Percentiles rank a stretch among this genome's conserved stretches.
Conservation (phyloP, 306 rosid species). For the Corylus heterophylla region DNA sequence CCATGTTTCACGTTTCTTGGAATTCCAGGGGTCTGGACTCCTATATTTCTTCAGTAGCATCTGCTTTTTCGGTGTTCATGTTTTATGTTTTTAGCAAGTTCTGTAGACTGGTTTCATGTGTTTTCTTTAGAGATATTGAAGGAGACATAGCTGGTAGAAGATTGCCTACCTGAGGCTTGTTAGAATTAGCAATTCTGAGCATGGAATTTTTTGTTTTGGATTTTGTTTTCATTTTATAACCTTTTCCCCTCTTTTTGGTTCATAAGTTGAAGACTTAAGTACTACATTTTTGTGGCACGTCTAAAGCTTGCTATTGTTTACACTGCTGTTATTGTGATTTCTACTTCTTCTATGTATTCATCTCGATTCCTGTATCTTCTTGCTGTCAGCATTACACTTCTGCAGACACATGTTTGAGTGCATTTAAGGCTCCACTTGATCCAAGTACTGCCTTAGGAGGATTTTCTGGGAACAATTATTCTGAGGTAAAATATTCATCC, state of each 20-base stretch:
- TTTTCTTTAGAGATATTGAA: neutral
- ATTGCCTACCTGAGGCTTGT: neutral
- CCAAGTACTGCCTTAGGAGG: slow-evolving; percentile 95
- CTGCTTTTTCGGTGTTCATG: neutral
- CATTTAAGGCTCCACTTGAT: slow-evolving; percentile 95
- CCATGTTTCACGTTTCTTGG: neutral
- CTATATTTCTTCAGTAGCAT: too few species aligned
- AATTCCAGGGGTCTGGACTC: too few species aligned
- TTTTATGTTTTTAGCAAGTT: neutral
- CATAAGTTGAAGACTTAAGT: neutral
- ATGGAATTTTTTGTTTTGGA: too few species aligned
- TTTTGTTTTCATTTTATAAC: too few species aligned
- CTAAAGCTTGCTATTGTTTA: neutral
- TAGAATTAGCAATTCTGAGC: neutral
- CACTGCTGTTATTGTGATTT: slow-evolving; percentile 5
- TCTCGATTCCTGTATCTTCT: slow-evolving; percentile 27
- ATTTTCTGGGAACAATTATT: slow-evolving; percentile 80
- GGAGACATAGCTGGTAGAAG: neutral
- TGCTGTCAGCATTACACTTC: slow-evolving; percentile 76
- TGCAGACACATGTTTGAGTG: slow-evolving; percentile 92
- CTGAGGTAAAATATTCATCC: slow-evolving; percentile 61
- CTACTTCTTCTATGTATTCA: slow-evolving; percentile 21
- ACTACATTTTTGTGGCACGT: neutral
- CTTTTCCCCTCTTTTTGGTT: neutral
- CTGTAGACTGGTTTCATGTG: neutral